Base-by-base conservation (phyloP, 441 rosid species). In the Aquilaria agallochum region DNA sequence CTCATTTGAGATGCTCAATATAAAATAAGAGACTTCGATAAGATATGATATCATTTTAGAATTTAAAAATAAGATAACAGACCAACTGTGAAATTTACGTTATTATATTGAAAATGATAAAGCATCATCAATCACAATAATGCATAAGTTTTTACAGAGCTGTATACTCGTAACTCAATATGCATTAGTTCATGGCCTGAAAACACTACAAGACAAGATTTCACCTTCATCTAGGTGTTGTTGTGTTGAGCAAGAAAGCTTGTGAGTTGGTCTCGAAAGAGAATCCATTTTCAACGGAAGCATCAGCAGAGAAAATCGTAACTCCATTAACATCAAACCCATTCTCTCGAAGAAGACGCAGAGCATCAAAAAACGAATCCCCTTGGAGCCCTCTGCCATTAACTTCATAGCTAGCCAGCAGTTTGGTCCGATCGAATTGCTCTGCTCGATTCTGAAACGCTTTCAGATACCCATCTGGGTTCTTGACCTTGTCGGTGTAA, bases 301-400 rank as follows among this genome's bases (percentile, higher is more conserved):
- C 79, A 68, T 83, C 86, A 10, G 87, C 92, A 0, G 84, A 82
- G 76, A 57, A 86, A 63, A 86, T 74, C 89, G 80, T 83, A 33
- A 86, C 74, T 27, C 87, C 86, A 61, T 80, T 78, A 51, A 86
- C 69, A 4, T 56, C 66, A 13, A 76, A 80, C 6, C 80, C 83
- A 52, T 72, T 74, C 10, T 15, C 64, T 58, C 76, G 69, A 64
- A 80, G 51, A 48, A 80, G 63, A 13, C 3, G 56, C 62, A 86
- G 72, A 5, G 89, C 80, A 31, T 76, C 71, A 45, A 79, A 81
- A 58, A 83, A 83, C 0, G 51, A 69, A 13, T 80, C 86, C 55
- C 92, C 92, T 58, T 82, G 86, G 15, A 83, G 83, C 0, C 87
- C 92, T 50, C 87, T 78, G 6, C 87, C 86, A 0, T 83, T 62